Evolutionary conservation across 805 yeast genomes (phyloP), one percentile per base, ranked within the genome.

Genomic region (Brettanomyces naardenensis): DNA sequence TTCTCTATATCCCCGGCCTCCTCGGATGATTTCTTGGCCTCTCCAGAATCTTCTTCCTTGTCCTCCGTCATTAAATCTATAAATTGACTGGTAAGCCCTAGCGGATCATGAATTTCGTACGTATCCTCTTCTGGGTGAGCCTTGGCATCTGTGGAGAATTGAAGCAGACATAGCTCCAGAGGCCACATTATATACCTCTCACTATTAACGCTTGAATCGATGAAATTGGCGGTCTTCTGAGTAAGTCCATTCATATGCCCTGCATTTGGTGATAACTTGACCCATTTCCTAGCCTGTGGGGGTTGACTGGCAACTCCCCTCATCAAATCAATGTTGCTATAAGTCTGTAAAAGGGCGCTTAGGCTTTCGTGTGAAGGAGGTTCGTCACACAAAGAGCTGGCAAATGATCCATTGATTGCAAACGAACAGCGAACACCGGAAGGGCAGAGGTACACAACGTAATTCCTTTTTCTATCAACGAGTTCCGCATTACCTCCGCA

Each of bases 161-260:
- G 92, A 4, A 75, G 62, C 40, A 73, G 64, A 48, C 89, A 80
- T 17, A 83, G 59, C 33, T 71, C 73, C 48, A 80, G 59, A 0
- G 94, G 94, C 94, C 94, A 84, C 31, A 75, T 57, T 2, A 83
- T 71, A 39, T 66, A 75, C 48, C 78, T 78, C 20, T 64, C 65
- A 46, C 69, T 73, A 1, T 51, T 45, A 2, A 40, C 38, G 20
- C 31, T 31, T 6, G 28, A 34, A 35, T 61, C 64, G 33, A 78
- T 62, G 53, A 72, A 82, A 19, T 66, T 64, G 10, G 87, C 64
- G 3, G 83, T 68, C 9, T 65, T 65, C 0, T 88, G 78, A 0
- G 89, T 76, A 45, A 75, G 69, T 18, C 81, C 83, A 54, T 79
- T 80, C 44, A 81, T 62, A 52, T 80, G 88, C 41, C 70, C 71